Conservation (phyloP, 2,329 filamentous ascomycete genomes). For the Polychaeton citri region DNA sequence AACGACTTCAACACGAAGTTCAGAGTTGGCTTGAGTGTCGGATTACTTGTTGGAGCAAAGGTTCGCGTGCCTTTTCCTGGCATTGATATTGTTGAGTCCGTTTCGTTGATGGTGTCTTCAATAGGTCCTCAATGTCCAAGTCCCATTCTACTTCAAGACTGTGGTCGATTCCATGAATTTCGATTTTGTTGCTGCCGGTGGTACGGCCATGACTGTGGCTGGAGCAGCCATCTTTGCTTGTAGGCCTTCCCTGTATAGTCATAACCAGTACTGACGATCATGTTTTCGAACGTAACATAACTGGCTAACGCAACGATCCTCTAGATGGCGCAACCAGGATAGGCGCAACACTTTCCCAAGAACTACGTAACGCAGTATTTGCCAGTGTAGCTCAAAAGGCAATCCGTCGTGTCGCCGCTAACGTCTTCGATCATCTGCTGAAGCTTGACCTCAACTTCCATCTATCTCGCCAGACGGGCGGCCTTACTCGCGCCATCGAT, state of each 20-base stretch:
- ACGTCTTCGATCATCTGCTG: slow-evolving; percentile 84
- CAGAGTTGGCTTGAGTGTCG: slow-evolving; percentile 73
- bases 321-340: slow-evolving; percentile 79
- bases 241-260: slow-evolving; percentile 31
- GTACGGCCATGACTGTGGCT: slow-evolving; percentile 76
- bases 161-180: slow-evolving; percentile 98
- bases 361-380: slow-evolving; percentile 90
- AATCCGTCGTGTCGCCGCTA: slow-evolving; percentile 77
- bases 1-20: slow-evolving; percentile 68
- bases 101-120: neutral
- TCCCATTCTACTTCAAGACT: slow-evolving; percentile 97
- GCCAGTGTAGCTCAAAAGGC: slow-evolving; percentile 95
- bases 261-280: no score
- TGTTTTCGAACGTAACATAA: no score
- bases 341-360: slow-evolving; percentile 79
- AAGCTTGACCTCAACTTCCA: slow-evolving; percentile 88
- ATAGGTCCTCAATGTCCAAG: slow-evolving; percentile 77
- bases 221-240: slow-evolving; percentile 84
- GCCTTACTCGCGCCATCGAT: slow-evolving; percentile 85
- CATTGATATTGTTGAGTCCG: no score
- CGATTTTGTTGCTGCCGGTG: slow-evolving; percentile 74
- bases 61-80: slow-evolving; percentile 24
- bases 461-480: slow-evolving; percentile 84
- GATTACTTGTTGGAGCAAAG: slow-evolving; percentile 77
- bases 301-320: no score